These are phyloP conservation scores for Trametes polyzona DNA, from an alignment of 1,284 basidiomycete genomes.

Conservation along the genomic window DNA sequence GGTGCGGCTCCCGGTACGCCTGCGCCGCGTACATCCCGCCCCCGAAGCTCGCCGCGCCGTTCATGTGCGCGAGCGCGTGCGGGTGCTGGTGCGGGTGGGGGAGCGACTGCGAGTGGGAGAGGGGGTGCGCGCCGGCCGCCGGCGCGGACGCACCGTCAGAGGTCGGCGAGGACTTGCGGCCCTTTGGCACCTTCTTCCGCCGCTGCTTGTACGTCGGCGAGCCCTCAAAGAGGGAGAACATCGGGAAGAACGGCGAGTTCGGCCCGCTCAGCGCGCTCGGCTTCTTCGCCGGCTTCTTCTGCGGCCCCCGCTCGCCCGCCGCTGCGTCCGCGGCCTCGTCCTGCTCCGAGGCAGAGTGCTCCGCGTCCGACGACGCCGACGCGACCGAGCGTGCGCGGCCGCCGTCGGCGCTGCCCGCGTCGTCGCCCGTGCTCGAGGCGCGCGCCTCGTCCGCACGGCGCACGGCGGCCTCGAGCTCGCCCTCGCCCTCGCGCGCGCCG, in stretches of 20 bases:
- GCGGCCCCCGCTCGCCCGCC: slow-evolving; percentile 14
- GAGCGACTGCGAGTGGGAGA: too few species aligned
- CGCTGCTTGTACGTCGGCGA: slow-evolving; percentile 85
- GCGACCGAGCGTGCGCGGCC: slow-evolving; percentile 20
- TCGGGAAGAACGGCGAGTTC: slow-evolving; percentile 60
- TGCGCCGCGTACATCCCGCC: slow-evolving; percentile 9
- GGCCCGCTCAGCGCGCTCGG: slow-evolving; percentile 30
- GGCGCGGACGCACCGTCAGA: slow-evolving; percentile 3
- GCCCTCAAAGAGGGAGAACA: slow-evolving; percentile 81
- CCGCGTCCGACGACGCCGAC: slow-evolving; percentile 28
- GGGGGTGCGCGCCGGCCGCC: neutral
- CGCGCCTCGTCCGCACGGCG: slow-evolving; percentile 45
- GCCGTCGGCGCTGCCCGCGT: slow-evolving; percentile 32
- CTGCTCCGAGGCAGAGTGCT: slow-evolving; percentile 31
- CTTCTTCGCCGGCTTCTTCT: slow-evolving; percentile 25
- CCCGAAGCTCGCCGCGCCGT: neutral
- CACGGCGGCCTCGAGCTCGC: slow-evolving; percentile 58
- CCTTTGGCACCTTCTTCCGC: slow-evolving; percentile 68
- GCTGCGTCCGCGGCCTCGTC: slow-evolving; percentile 28
- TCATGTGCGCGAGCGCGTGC: neutral
- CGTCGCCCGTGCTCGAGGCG: slow-evolving; percentile 7
- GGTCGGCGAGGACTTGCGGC: slow-evolving; percentile 23
- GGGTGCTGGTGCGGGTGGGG: neutral
- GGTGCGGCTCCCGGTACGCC: slow-evolving; percentile 30
- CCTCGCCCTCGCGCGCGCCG: slow-evolving; percentile 55